Evolutionary conservation across 805 yeast species (phyloP).

Genomic region (Saccharomycopsis sp.): DNA sequence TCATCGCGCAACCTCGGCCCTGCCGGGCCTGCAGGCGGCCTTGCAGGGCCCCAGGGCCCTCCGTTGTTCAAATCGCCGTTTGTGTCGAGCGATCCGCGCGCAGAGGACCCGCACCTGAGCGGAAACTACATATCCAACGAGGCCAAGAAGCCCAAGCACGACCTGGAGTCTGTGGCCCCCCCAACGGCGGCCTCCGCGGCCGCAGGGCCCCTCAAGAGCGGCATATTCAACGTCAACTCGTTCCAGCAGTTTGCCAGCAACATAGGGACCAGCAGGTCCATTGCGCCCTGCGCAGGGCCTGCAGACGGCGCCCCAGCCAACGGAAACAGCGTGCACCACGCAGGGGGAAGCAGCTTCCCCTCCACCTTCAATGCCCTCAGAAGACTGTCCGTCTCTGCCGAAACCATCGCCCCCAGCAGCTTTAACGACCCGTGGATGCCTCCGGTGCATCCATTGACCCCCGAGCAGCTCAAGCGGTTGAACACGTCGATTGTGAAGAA

Average conservation of each 20-base stretch:
- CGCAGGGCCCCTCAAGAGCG: slow-evolving; percentile 14
- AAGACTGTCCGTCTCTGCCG: slow-evolving; percentile 88
- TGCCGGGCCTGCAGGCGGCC: slow-evolving; percentile 21
- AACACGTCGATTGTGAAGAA: slow-evolving; percentile 69
- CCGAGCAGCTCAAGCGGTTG: slow-evolving; percentile 60
- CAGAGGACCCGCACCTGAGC: slow-evolving; percentile 22
- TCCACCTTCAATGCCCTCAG: slow-evolving; percentile 67
- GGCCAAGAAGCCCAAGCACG: slow-evolving; percentile 21
- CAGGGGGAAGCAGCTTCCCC: slow-evolving; percentile 43
- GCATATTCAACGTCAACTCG: neutral
- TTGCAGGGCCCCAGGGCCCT: slow-evolving; percentile 30
- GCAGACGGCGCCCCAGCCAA: slow-evolving; percentile 2
- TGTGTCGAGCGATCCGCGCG: slow-evolving; percentile 57
- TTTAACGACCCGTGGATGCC: slow-evolving; percentile 68
- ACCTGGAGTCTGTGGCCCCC: slow-evolving; percentile 23
- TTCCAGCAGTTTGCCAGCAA: neutral
- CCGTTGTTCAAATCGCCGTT: slow-evolving; percentile 57
- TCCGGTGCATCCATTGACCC: slow-evolving; percentile 56
- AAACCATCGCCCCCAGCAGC: slow-evolving; percentile 70
- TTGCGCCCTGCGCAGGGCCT: slow-evolving; percentile 25
- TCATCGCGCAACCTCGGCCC: slow-evolving; percentile 29
- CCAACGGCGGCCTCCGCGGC: too few relatives aligned
- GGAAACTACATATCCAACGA: neutral
- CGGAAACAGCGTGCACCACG: neutral
- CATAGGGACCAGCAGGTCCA: slow-evolving; percentile 1